These are phyloP conservation scores for Nymphaea colorata DNA, from an alignment of 164 flowering plant genomes.

Conservation along the genomic window DNA sequence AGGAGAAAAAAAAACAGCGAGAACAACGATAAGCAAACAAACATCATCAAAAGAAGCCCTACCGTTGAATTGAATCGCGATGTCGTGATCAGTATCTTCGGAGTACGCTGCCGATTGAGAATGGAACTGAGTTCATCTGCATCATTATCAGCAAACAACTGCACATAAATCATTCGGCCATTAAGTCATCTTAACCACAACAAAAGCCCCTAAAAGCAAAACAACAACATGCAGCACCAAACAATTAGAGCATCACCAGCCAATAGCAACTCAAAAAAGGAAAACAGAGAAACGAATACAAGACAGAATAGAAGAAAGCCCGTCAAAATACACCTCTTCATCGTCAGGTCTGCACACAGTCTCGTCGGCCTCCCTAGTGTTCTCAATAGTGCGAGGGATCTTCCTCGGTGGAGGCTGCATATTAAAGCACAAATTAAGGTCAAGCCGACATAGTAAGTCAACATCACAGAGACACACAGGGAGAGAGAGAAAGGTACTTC, in stretches of 20 bases:
- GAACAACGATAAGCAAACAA: not conserved
- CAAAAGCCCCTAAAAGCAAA: not conserved
- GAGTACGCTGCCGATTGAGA: slow-evolving; percentile 32
- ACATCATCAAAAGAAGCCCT: slow-evolving; percentile 11
- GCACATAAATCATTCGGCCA: slow-evolving; percentile 8
- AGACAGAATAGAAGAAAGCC: not conserved
- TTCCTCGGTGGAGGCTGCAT: slow-evolving; percentile 49
- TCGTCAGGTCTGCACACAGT: slow-evolving; percentile 88
- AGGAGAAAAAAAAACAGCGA: not conserved
- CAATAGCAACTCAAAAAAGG: not conserved
- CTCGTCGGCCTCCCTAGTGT: slow-evolving; percentile 80
- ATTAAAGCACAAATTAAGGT: not conserved
- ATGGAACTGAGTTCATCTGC: slow-evolving; percentile 77
- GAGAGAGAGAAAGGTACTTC: not conserved
- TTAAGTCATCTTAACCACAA: not conserved
- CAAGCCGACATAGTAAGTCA: not conserved
- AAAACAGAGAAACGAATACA: not conserved
- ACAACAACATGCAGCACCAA: not conserved
- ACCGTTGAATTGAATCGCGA: slow-evolving; percentile 81
- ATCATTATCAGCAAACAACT: slow-evolving; percentile 83
- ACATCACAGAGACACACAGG: not conserved
- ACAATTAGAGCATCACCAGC: not conserved
- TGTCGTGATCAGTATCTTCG: slow-evolving; percentile 84
- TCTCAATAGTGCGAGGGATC: slow-evolving; percentile 78
- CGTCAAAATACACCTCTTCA: slow-evolving; percentile 45